Evolutionary conservation across 2,329 filamentous ascomycete genomes (phyloP).

Genomic region (Metarhizium robertsii): DNA sequence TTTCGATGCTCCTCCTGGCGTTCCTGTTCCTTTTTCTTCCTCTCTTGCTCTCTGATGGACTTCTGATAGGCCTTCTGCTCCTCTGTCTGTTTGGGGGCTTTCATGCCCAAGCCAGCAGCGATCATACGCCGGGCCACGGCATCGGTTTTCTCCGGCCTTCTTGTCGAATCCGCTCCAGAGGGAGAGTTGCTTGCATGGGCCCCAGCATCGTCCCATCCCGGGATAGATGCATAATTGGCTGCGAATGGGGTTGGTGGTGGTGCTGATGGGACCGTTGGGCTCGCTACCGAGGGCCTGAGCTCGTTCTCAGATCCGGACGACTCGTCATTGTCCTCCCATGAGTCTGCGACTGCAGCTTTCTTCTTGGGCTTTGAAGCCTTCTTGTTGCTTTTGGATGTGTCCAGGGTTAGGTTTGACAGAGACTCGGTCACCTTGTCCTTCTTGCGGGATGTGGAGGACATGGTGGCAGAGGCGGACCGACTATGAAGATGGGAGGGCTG

Average conservation of each 20-base stretch:
- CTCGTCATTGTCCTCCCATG: constrained; percentile 50
- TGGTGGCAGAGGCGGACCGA: constrained; percentile 4
- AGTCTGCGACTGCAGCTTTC: constrained; percentile 28
- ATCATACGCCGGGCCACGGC: constrained; percentile 86
- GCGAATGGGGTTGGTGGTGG: constrained; percentile 62
- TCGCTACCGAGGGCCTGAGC: constrained; percentile 31
- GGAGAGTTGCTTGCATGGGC: neutral
- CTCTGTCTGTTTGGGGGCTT: constrained; percentile 71
- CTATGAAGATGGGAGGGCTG: neutral
- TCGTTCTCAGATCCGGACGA: constrained; percentile 27
- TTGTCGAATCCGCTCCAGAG: constrained; percentile 12
- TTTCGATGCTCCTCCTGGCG: constrained; percentile 52
- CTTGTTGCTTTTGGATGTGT: constrained; percentile 9
- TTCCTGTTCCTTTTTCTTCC: constrained; percentile 64
- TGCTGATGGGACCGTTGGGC: constrained; percentile 28
- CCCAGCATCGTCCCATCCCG: constrained; percentile 2
- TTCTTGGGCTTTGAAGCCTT: constrained; percentile 15
- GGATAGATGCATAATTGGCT: constrained; percentile 20
- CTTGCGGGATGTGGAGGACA: constrained; percentile 14
- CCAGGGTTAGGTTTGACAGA: constrained; percentile 22
- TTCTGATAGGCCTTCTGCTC: constrained; percentile 83
- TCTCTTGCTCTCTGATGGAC: constrained; percentile 75
- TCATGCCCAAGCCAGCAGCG: constrained; percentile 75
- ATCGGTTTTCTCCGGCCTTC: constrained; percentile 82
- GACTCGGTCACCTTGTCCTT: constrained; percentile 19